Evolutionary conservation across 129 eudicot genomes (phyloP), one percentile per base, ranked within the genome.

Genomic region (Silybum marianum): DNA sequence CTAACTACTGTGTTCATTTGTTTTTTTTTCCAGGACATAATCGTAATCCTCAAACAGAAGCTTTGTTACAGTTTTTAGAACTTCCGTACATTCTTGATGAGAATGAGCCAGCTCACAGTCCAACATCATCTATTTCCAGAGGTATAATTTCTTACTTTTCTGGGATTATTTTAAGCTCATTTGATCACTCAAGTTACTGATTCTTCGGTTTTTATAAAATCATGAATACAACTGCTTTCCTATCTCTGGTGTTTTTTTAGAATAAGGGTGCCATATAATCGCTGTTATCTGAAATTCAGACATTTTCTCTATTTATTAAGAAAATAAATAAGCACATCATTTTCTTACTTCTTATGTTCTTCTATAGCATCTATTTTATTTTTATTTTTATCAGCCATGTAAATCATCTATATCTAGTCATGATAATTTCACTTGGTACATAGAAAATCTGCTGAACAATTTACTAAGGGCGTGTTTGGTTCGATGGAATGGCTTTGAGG

Each of bases 41-140:
- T 69, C 91, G 90, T 72, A 95, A 95, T 77, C 95, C 99, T 77
- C 98, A 95, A 86, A 95, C 98, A 39, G 93, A 88, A 81, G 91
- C 90, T 51, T 74, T 95, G 51, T 80, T 93, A 75, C 62, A 85
- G 87, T 83, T 93, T 63, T 85, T 95, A 44, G 95, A 86, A 72
- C 93, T 95, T 77, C 89, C 88, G 0, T 92, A 95, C 86, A 81
- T 85, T 81, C 98, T 93, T 81, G 95, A 93, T 78, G 65, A 82
- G 9, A 81, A 72, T 42, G 89, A 82, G 84, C 70, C 26, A 32
- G 54, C 76, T 24, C 82, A 69, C 13, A 83, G 83, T 75, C 85
- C 89, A 67, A 84, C 90, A 74, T 70, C 85, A 25, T 69, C 74
- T 78, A 51, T 78, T 63, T 78, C 93, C 23, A 73, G 77, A 78